Evolutionary conservation across 345 rosid species (phyloP).

Genomic region (Eucalyptus microcorys): DNA sequence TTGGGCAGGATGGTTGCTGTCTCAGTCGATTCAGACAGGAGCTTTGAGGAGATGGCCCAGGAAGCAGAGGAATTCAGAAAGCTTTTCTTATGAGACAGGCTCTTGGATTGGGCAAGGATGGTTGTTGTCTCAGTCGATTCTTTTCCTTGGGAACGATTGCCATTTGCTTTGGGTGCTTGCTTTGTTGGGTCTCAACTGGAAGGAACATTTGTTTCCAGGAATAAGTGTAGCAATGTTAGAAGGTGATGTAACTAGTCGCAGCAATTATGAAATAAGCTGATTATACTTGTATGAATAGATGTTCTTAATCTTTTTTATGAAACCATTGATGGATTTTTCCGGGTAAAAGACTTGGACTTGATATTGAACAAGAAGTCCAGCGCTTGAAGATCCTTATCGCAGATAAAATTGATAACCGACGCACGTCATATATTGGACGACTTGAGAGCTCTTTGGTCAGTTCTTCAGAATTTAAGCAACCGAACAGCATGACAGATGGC

Average conservation of each 20-base stretch:
- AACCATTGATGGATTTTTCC: background rate
- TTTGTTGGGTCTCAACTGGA: background rate
- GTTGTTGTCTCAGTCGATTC: background rate
- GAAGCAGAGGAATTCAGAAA: conserved; percentile 64
- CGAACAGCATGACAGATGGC: background rate
- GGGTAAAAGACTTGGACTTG: background rate
- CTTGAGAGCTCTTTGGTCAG: background rate
- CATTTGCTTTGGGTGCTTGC: background rate
- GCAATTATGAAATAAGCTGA: background rate
- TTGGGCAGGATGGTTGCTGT: background rate
- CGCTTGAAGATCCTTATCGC: background rate
- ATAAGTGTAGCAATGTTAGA: background rate
- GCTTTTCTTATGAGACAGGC: conserved; percentile 10
- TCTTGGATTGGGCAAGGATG: background rate
- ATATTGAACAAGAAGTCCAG: background rate
- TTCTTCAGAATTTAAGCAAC: background rate
- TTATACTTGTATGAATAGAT: background rate
- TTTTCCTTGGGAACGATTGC: background rate
- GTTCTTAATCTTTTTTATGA: background rate
- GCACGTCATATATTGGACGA: background rate
- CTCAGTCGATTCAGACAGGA: background rate
- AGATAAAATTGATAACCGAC: background rate
- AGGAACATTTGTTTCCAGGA: background rate
- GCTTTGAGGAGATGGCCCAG: conserved; percentile 58
- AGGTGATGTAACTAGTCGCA: background rate